phyloP scores from a whole-genome alignment of 768 basidiomycete genomes.

The Boletellus ananiceps region DNA sequence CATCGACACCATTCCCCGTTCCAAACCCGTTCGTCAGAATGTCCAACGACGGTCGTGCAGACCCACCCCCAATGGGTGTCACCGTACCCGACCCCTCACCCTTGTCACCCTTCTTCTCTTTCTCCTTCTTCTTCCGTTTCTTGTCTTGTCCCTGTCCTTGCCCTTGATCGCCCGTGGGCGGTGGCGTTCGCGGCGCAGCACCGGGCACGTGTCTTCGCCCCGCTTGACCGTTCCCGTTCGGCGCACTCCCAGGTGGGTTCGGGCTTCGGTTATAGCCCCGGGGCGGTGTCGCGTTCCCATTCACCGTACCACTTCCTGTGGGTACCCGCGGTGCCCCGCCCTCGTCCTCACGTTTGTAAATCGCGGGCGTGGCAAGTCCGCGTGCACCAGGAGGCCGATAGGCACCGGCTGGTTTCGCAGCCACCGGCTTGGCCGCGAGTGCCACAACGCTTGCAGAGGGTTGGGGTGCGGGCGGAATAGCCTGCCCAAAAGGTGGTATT shows the following conservation, averaged over 20 bases:
- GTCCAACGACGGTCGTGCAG: constrained; percentile 35
- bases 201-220: constrained; percentile 62
- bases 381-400: constrained; percentile 94
- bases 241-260: constrained; percentile 46
- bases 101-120: constrained; percentile 48
- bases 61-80: constrained; percentile 27
- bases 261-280: constrained; percentile 57
- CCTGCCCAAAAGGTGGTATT: constrained; percentile 60
- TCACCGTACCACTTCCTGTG: no score
- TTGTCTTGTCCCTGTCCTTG: constrained; percentile 27
- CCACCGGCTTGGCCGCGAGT: constrained; percentile 49
- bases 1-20: constrained; percentile 15
- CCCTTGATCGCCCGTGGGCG: constrained; percentile 36
- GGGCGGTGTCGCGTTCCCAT: constrained; percentile 59
- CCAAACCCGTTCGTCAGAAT: constrained; percentile 29
- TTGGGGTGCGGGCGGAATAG: constrained; percentile 64
- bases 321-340: constrained; percentile 59
- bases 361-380: constrained; percentile 80
- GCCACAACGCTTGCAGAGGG: constrained; percentile 57
- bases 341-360: constrained; percentile 91
- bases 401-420: constrained; percentile 72
- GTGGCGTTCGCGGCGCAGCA: constrained; percentile 50
- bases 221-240: constrained; percentile 28
- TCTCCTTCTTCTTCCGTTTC: constrained; percentile 42
- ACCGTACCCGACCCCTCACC: constrained; percentile 27